Conservation (phyloP, 2,329 filamentous ascomycete species). For the Exserohilum rostratum region DNA sequence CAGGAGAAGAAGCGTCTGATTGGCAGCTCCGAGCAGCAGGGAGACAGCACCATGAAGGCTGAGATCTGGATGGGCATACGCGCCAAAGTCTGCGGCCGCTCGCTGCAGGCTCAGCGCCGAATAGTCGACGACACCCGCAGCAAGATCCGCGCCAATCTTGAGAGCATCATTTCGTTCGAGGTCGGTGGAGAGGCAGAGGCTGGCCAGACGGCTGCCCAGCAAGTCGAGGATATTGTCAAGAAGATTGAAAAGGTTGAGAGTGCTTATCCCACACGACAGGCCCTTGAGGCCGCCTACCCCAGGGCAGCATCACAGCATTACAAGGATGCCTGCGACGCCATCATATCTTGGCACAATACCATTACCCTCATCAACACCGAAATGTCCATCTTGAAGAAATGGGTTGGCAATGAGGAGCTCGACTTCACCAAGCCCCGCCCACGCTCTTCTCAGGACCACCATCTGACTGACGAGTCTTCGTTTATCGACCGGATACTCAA, state of each 20-base stretch:
- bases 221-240: constrained; percentile 85
- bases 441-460: constrained; percentile 70
- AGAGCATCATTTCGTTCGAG: constrained; percentile 90
- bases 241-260: constrained; percentile 90
- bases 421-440: constrained; percentile 82
- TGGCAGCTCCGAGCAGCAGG: constrained; percentile 76
- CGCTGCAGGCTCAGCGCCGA: constrained; percentile 81
- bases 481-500: constrained; percentile 96
- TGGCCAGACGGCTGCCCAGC: constrained; percentile 83
- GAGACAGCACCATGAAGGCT: constrained; percentile 69
- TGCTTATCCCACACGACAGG: constrained; percentile 80
- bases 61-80: constrained; percentile 88
- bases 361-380: constrained; percentile 96
- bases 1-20: constrained; percentile 97
- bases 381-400: constrained; percentile 86
- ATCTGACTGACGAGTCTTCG: constrained; percentile 85
- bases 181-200: constrained; percentile 93
- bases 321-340: constrained; percentile 81
- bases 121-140: constrained; percentile 84
- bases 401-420: constrained; percentile 95
- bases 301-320: constrained; percentile 78
- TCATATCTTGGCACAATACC: constrained; percentile 96
- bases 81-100: constrained; percentile 81
- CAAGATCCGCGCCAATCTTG: constrained; percentile 74
- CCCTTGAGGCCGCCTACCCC: constrained; percentile 76